Percentiles rank a stretch among this genome's conserved stretches.
These are phyloP conservation scores for Calonectria hongkongensis DNA, from an alignment of 2,329 filamentous ascomycete genomes.

Conservation along the genomic window DNA sequence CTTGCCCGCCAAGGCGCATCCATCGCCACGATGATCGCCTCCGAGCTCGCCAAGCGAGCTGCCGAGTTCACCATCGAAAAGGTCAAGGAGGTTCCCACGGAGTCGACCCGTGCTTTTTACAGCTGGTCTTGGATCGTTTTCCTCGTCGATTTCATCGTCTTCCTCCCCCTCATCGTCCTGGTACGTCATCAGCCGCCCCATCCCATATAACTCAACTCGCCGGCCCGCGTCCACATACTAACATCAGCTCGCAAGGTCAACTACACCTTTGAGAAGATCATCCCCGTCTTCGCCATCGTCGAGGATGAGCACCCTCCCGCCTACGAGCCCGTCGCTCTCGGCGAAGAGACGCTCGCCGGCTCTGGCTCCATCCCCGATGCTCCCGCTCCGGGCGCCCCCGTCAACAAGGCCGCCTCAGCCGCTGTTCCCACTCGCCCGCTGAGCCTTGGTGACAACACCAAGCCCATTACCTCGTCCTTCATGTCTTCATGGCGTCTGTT, in stretches of 20 bases:
- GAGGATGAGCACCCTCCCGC: slow-evolving; percentile 74
- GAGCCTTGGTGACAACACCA: slow-evolving; percentile 31
- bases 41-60: slow-evolving; percentile 59
- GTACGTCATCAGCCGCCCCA: slow-evolving; percentile 58
- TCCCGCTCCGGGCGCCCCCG: slow-evolving; percentile 51
- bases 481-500: slow-evolving; percentile 74
- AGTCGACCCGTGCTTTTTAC: slow-evolving; percentile 55
- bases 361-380: slow-evolving; percentile 59
- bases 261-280: slow-evolving; percentile 72
- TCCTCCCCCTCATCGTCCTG: slow-evolving; percentile 66
- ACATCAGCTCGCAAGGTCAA: slow-evolving; percentile 59
- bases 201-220: too few species aligned
- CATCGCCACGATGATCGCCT: slow-evolving; percentile 46
- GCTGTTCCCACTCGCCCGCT: slow-evolving; percentile 41
- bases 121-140: slow-evolving; percentile 64
- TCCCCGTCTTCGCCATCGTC: slow-evolving; percentile 73
- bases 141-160: slow-evolving; percentile 64
- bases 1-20: background rate
- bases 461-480: slow-evolving; percentile 69
- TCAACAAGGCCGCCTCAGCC: slow-evolving; percentile 59
- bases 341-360: slow-evolving; percentile 55
- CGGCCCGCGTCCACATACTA: background rate
- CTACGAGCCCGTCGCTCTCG: slow-evolving; percentile 71
- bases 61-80: slow-evolving; percentile 45
- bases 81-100: slow-evolving; percentile 28